These are phyloP conservation scores for Parastagonospora avenae DNA, from an alignment of 2,329 filamentous ascomycete species.

Conservation along the genomic window DNA sequence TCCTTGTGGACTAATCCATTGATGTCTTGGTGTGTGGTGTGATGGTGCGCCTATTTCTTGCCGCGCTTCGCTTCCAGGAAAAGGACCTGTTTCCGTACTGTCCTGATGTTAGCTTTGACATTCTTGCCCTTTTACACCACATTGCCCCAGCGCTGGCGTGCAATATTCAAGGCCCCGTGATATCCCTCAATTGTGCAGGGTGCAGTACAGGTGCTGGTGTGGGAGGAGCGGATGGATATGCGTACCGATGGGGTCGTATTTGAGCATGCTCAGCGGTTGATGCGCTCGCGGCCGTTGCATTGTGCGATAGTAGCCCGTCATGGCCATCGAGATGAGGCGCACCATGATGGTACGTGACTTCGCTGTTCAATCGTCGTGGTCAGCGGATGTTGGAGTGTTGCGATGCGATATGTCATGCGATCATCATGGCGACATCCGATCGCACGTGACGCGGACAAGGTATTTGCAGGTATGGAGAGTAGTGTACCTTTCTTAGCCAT, in stretches of 20 bases:
- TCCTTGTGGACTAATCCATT: too few species aligned
- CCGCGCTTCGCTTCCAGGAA: constrained; percentile 93
- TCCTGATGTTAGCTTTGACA: constrained; percentile 17
- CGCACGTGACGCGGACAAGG: neutral
- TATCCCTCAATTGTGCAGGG: neutral
- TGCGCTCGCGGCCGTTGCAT: constrained; percentile 80
- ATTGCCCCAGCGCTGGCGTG: neutral
- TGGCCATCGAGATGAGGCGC: constrained; percentile 95
- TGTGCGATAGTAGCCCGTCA: constrained; percentile 97
- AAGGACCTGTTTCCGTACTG: constrained; percentile 92
- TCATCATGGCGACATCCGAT: neutral
- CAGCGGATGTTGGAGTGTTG: constrained; percentile 13
- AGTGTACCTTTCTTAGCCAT: constrained; percentile 45
- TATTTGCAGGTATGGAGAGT: neutral
- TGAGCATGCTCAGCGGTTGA: constrained; percentile 92
- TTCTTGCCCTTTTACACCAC: neutral
- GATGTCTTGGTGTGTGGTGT: too few species aligned
- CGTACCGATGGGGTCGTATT: constrained; percentile 96
- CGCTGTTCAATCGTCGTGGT: constrained; percentile 55
- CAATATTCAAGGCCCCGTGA: neutral
- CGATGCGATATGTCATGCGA: neutral
- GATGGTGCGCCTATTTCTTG: constrained; percentile 51
- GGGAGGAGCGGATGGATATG: constrained; percentile 8
- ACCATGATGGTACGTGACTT: constrained; percentile 94
- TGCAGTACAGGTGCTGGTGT: neutral